phyloP scores from a whole-genome alignment of 2,329 filamentous ascomycete species.

The Ilyonectria sp. region DNA sequence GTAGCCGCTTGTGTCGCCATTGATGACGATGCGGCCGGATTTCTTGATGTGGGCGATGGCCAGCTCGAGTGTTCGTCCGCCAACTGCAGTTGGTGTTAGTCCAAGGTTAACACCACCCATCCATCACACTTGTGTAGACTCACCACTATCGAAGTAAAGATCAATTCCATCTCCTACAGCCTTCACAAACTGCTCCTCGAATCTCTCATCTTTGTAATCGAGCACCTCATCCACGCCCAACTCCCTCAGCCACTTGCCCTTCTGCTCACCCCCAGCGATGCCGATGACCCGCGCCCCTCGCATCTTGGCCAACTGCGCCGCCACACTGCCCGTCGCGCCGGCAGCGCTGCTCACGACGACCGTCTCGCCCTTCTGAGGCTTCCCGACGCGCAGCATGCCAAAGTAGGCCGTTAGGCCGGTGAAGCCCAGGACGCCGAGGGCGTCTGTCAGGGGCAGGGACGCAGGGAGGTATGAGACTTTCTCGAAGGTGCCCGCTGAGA shows the following conservation, averaged over 20 bases:
- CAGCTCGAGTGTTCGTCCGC: constrained; percentile 78
- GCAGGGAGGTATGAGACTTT: constrained; percentile 57
- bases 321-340: constrained; percentile 83
- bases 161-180: constrained; percentile 73
- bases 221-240: constrained; percentile 77
- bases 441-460: constrained; percentile 65
- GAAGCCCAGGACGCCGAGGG: constrained; percentile 73
- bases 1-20: constrained; percentile 80
- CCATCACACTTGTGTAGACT: background rate
- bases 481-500: constrained; percentile 67
- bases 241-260: constrained; percentile 76
- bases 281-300: constrained; percentile 76
- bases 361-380: constrained; percentile 78
- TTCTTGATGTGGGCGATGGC: constrained; percentile 74
- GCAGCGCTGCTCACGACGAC: constrained; percentile 85
- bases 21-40: constrained; percentile 78
- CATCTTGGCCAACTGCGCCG: constrained; percentile 83
- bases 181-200: constrained; percentile 70
- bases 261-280: constrained; percentile 76
- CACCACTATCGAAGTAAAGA: constrained; percentile 79
- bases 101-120: background rate
- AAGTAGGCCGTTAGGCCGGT: constrained; percentile 84
- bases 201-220: constrained; percentile 78
- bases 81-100: constrained; percentile 59
- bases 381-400: constrained; percentile 78